Evolutionary conservation across 2,329 filamentous ascomycete genomes (phyloP), one percentile per base, ranked within the genome.

Genomic region (Exserohilum turcica): DNA sequence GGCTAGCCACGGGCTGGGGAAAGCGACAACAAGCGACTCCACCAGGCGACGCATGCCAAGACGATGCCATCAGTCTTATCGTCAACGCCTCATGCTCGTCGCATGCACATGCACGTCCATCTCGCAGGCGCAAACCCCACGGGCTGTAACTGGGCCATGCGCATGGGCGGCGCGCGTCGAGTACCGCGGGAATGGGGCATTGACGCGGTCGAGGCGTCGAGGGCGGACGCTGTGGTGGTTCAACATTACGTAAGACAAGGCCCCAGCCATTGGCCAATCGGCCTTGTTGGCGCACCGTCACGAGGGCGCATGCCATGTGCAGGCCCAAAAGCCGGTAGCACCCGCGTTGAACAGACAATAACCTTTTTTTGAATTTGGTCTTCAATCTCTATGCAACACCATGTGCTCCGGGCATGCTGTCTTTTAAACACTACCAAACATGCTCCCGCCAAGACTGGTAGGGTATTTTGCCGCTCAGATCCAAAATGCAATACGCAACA

Each of bases 1-100:
- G 68, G 71, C 64, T 73, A 72, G 60, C 48, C 45, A 71, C 70
- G 71, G 71, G 66, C 42, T 61, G 51, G 55, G 65, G 61, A 50
- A 59, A 65, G 58, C 50, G 36, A 56, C 21, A 38, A 33, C 52
- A 64, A 60, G 55, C 61, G 60, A 61, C 46, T 60, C 60, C 60
- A 59, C 48, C 36, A 35, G 37, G n/a, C n/a, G 37, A 37, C 33
- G 42, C 37, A 33, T 27, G 52, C 56, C 58, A 59, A 60, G 52
- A 8, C 33, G 21, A 46, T 52, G 33, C 44, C 18, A 31, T 36
- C 47, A 32, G n/a, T 24, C 39, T n/a, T 36, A 31, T 24, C 24
- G 15, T 38, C 31, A 43, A 44, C 46, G n/a, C 33, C 48, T 15
- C 37, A 49, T 57, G 60, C 61, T 57, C 59, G 65, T 29, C 53